Percentiles rank a stretch among this genome's conserved stretches.
phyloP scores from a whole-genome alignment of 1,139 yeast genomes.

The Suhomyces taliae region DNA sequence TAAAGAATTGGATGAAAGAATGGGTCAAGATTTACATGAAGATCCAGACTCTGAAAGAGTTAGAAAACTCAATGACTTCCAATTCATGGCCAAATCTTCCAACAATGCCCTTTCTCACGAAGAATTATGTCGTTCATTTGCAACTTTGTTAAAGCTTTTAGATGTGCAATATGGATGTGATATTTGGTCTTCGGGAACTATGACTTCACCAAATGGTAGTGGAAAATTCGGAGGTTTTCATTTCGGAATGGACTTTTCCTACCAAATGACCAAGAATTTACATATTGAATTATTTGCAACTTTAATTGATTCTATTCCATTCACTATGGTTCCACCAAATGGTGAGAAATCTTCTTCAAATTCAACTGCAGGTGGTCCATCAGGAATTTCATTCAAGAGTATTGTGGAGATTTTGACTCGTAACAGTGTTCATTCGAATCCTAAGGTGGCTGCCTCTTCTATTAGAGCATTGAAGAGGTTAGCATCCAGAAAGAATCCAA shows the following conservation, averaged over 20 bases:
- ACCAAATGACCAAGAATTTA: conserved; percentile 33
- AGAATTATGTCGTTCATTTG: conserved; percentile 68
- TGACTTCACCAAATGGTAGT: conserved; percentile 4
- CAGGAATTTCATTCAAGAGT: conserved; percentile 56
- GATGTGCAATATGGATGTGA: conserved; percentile 63
- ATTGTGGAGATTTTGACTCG: conserved; percentile 74
- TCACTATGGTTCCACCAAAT: conserved; percentile 51
- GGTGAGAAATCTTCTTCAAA: conserved; percentile 22
- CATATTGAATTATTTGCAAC: conserved; percentile 68
- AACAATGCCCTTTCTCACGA: conserved; percentile 64
- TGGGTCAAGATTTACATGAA: conserved; percentile 13
- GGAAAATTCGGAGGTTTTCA: conserved; percentile 44
- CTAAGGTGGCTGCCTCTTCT: conserved; percentile 62
- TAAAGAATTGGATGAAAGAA: conserved; percentile 40
- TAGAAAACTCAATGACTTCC: conserved; percentile 24
- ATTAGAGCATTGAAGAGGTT: conserved; percentile 61
- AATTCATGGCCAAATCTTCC: conserved; percentile 41
- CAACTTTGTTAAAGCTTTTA: conserved; percentile 54
- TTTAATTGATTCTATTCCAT: conserved; percentile 67
- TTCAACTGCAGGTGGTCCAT: conserved; percentile 18
- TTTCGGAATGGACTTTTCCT: conserved; percentile 49
- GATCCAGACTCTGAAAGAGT: conserved; percentile 2
- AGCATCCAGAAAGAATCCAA: conserved; percentile 71
- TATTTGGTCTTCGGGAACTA: conserved; percentile 24
- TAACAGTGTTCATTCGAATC: conserved; percentile 70